phyloP scores from a whole-genome alignment of 192 early-diverging fungal genomes.

The Geosiphon pyriformis region DNA sequence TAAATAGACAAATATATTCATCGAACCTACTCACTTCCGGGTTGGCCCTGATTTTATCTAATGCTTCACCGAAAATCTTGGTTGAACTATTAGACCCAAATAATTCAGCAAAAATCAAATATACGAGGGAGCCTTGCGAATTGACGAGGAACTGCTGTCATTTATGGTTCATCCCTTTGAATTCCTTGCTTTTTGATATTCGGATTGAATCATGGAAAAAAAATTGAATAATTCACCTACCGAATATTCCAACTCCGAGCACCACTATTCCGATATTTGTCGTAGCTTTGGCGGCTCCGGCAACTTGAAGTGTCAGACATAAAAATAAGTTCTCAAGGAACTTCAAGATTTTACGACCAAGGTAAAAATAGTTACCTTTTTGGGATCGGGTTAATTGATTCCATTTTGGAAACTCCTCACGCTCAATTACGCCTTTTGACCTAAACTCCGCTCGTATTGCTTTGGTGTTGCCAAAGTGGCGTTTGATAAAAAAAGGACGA shows the following conservation, averaged over 20 bases:
- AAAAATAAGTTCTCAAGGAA: neutral
- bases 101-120: conserved; percentile 41
- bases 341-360: neutral
- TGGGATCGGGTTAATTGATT: neutral
- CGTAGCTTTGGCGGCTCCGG: conserved; percentile 44
- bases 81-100: conserved; percentile 47
- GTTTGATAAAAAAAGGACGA: neutral
- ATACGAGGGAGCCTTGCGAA: conserved; percentile 31
- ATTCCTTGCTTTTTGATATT: too few relatives aligned
- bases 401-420: neutral
- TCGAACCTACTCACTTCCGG: conserved; percentile 24
- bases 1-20: too few relatives aligned
- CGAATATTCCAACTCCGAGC: conserved; percentile 39
- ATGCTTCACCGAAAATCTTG: conserved; percentile 45
- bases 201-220: neutral
- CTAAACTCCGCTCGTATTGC: neutral
- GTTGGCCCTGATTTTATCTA: conserved; percentile 42
- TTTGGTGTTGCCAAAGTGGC: neutral
- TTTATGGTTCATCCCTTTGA: neutral
- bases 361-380: neutral
- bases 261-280: conserved; percentile 41
- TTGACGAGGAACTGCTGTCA: neutral
- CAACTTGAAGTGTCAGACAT: conserved; percentile 29
- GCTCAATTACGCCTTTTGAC: neutral
- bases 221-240: conserved; percentile 15